Evolutionary conservation across 495 filamentous ascomycete species (phyloP).

Genomic region (Hypoxylon fuscum): DNA sequence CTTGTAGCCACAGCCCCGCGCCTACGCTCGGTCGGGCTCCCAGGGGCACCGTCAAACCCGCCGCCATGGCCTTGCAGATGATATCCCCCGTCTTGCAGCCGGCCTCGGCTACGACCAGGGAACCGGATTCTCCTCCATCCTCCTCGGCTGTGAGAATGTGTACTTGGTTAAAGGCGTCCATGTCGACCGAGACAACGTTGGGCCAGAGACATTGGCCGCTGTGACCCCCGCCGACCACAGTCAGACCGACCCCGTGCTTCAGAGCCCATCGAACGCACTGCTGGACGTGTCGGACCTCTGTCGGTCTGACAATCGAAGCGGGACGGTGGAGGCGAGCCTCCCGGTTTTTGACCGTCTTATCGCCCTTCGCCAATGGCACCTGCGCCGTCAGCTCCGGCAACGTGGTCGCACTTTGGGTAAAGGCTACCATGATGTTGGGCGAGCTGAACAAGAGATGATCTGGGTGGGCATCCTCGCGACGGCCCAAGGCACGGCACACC

Average conservation of each 20-base stretch:
- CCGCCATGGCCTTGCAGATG: slow-evolving; percentile 58
- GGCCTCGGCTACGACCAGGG: slow-evolving; percentile 60
- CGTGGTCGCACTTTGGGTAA: slow-evolving; percentile 58
- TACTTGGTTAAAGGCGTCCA: slow-evolving; percentile 65
- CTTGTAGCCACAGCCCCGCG: slow-evolving; percentile 70
- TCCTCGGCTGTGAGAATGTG: slow-evolving; percentile 51
- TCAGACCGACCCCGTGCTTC: slow-evolving; percentile 58
- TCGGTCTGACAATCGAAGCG: slow-evolving; percentile 58
- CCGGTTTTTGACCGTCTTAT: slow-evolving; percentile 59
- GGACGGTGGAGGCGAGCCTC: slow-evolving; percentile 59
- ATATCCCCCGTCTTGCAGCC: slow-evolving; percentile 68
- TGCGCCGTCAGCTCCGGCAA: slow-evolving; percentile 59
- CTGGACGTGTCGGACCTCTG: slow-evolving; percentile 61
- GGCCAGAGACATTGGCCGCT: slow-evolving; percentile 67
- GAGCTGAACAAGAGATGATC: slow-evolving; percentile 61
- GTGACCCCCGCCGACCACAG: slow-evolving; percentile 67
- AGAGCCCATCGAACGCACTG: slow-evolving; percentile 68
- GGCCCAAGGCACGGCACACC: slow-evolving; percentile 61
- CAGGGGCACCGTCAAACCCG: slow-evolving; percentile 65
- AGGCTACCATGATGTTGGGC: slow-evolving; percentile 62
- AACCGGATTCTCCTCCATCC: slow-evolving; percentile 40
- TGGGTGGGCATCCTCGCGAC: slow-evolving; percentile 52
- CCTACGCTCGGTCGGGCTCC: slow-evolving; percentile 70
- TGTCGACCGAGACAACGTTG: slow-evolving; percentile 65
- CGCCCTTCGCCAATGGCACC: slow-evolving; percentile 54